These are phyloP conservation scores for Boletus holoroseus DNA, from an alignment of 1,284 basidiomycete species.

Conservation along the genomic window DNA sequence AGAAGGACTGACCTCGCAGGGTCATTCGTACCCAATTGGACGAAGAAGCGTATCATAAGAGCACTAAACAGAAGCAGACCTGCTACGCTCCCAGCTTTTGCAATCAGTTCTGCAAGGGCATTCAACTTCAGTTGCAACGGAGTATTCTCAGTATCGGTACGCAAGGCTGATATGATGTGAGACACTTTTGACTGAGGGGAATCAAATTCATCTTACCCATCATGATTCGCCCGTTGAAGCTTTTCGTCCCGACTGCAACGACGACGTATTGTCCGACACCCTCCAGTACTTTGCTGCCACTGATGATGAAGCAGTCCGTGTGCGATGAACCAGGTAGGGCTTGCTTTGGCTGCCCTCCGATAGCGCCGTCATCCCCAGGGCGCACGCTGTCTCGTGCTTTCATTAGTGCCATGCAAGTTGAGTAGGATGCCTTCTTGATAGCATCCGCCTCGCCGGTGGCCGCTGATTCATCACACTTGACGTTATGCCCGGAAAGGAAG, in stretches of 20 bases:
- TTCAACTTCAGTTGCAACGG: constrained; percentile 95
- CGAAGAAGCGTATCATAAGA: constrained; percentile 93
- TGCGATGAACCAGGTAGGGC: constrained; percentile 41
- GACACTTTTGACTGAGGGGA: constrained; percentile 3
- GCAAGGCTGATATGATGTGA: constrained; percentile 52
- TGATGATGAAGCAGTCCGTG: constrained; percentile 89
- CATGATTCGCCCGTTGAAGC: constrained; percentile 95
- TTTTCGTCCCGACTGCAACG: constrained; percentile 85
- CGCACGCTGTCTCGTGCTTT: constrained; percentile 24
- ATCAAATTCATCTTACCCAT: constrained; percentile 58
- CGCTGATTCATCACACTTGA: constrained; percentile 94
- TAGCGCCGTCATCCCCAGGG: constrained; percentile 23
- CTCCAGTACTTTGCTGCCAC: constrained; percentile 92
- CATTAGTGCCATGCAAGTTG: constrained; percentile 59
- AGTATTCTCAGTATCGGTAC: constrained; percentile 78
- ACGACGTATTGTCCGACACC: constrained; percentile 93
- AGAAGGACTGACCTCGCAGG: constrained; percentile 42
- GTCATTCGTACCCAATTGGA: constrained; percentile 63
- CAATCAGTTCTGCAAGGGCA: constrained; percentile 87
- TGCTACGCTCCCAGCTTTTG: constrained; percentile 80
- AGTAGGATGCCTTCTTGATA: constrained; percentile 83
- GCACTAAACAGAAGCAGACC: constrained; percentile 80
- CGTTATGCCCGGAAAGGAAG: constrained; percentile 88
- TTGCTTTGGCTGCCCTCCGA: constrained; percentile 19
- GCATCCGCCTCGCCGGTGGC: constrained; percentile 96